Conservation (phyloP, 208 protist species). For the Trypanosoma boissoni region DNA sequence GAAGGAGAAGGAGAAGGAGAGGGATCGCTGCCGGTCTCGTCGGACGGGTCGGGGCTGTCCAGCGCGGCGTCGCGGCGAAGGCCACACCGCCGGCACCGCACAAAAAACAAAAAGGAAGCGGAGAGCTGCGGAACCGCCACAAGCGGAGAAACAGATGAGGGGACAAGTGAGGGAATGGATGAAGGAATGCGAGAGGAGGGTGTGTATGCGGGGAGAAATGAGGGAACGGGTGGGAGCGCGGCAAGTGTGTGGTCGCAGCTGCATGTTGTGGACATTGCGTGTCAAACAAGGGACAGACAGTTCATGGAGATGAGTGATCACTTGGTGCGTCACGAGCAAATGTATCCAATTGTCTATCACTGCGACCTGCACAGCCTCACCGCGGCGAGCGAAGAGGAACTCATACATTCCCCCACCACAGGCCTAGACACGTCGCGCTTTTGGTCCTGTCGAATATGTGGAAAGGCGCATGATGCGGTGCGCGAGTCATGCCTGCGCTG, state of each 20-base stretch:
- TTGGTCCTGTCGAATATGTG: conserved; percentile 57
- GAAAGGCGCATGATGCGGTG: conserved; percentile 45
- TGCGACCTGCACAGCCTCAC: conserved; percentile 30
- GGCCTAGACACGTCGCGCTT: conserved; percentile 45
- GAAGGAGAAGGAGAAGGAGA: conserved; percentile 15
- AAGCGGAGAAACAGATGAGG: too few relatives aligned
- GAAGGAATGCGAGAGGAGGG: too few relatives aligned
- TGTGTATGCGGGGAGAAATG: too few relatives aligned
- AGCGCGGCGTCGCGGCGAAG: conserved; percentile 16
- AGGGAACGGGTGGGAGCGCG: too few relatives aligned
- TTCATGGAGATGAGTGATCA: conserved; percentile 59
- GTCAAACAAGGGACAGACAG: conserved; percentile 48
- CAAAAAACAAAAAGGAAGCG: neutral
- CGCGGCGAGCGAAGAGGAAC: conserved; percentile 25
- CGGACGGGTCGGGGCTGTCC: neutral
- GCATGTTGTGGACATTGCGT: conserved; percentile 61
- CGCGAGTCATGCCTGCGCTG: conserved; percentile 64
- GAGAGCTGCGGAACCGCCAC: too few relatives aligned
- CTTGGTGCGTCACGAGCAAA: conserved; percentile 47
- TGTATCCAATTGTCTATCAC: conserved; percentile 61
- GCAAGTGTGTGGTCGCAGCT: conserved; percentile 60
- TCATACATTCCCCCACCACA: conserved; percentile 29
- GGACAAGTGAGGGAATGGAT: too few relatives aligned
- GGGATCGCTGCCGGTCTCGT: conserved; percentile 5
- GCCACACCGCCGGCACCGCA: conserved; percentile 28